Evolutionary conservation across 306 rosid species (phyloP).

Genomic region (Trifolium fragiferum): DNA sequence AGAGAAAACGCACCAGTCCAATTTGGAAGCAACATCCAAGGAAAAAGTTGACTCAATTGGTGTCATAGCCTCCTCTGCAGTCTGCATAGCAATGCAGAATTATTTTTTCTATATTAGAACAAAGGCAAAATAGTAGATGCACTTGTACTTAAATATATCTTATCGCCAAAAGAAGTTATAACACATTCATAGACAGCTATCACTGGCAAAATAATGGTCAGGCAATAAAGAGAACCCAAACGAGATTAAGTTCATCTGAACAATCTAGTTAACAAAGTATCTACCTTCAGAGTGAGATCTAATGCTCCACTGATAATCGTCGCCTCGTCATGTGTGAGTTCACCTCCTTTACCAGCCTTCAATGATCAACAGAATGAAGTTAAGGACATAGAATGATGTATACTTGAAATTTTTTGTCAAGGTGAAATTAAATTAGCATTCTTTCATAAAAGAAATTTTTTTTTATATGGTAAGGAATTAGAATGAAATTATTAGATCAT

Average conservation of each 20-base stretch:
- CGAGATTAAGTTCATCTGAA: slow-evolving; percentile 23
- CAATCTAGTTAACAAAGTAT: slow-evolving; percentile 13
- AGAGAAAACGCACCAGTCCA: slow-evolving; percentile 77
- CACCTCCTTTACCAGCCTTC: slow-evolving; percentile 98
- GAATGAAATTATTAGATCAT: slow-evolving; percentile 19
- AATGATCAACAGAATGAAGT: slow-evolving; percentile 35
- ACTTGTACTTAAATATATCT: slow-evolving; percentile 14
- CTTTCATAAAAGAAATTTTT: slow-evolving; percentile 11
- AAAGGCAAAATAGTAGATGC: slow-evolving; percentile 32
- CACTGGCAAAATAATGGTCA: neutral
- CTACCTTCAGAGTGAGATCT: slow-evolving; percentile 89
- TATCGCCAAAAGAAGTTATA: slow-evolving; percentile 31
- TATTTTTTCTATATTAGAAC: slow-evolving; percentile 16
- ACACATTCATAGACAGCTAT: slow-evolving; percentile 26
- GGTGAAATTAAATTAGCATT: slow-evolving; percentile 33
- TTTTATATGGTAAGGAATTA: slow-evolving; percentile 1
- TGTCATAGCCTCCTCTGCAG: slow-evolving; percentile 99
- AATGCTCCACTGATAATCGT: slow-evolving; percentile 94
- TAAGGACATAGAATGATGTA: slow-evolving; percentile 23
- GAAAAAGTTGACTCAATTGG: slow-evolving; percentile 98
- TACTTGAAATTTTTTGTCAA: neutral
- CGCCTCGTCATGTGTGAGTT: slow-evolving; percentile 94
- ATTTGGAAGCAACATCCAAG: slow-evolving; percentile 85
- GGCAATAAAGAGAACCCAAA: slow-evolving; percentile 26
- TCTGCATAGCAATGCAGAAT: slow-evolving; percentile 55